Conservation (phyloP, 495 filamentous ascomycete genomes). For the Massariosphaeria phaeospora region DNA sequence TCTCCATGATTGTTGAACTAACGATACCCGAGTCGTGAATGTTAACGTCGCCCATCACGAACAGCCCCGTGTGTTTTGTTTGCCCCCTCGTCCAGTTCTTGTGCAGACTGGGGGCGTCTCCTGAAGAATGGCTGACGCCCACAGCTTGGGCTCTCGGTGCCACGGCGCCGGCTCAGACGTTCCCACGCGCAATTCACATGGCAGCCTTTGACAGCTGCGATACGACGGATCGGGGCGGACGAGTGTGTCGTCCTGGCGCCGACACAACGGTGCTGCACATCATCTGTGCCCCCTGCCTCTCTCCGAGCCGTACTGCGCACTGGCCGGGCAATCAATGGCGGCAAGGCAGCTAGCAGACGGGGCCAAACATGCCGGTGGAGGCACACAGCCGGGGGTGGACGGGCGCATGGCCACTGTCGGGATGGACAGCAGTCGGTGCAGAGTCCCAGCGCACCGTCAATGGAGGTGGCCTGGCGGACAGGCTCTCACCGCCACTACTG, state of each 20-base stretch:
- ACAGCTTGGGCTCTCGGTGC: slow-evolving; percentile 3
- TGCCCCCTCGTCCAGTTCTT: too few relatives aligned
- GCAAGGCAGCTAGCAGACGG: background rate
- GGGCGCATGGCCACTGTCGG: slow-evolving; percentile 12
- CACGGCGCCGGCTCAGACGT: slow-evolving; percentile 13
- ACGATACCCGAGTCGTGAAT: too few relatives aligned
- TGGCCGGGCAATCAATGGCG: background rate
- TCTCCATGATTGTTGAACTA: too few relatives aligned
- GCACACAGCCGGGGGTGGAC: background rate
- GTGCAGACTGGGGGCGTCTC: background rate
- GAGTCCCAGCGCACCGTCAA: slow-evolving; percentile 12
- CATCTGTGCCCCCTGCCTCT: background rate
- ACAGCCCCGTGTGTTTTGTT: too few relatives aligned
- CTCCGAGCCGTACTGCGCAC: background rate
- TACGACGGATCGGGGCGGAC: slow-evolving; percentile 28
- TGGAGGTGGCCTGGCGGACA: background rate
- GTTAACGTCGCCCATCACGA: too few relatives aligned
- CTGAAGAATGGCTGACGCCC: background rate
- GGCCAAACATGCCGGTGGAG: background rate
- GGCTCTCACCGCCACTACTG: slow-evolving; percentile 18
- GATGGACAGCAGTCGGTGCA: slow-evolving; percentile 20
- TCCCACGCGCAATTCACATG: slow-evolving; percentile 30
- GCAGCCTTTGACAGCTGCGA: slow-evolving; percentile 27
- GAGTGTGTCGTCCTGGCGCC: background rate
- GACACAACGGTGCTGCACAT: slow-evolving; percentile 28